Percentiles rank a stretch among this genome's conserved stretches.
phyloP scores from a whole-genome alignment of 352 stramenopile species.

The Phytopythium oedochilum region DNA sequence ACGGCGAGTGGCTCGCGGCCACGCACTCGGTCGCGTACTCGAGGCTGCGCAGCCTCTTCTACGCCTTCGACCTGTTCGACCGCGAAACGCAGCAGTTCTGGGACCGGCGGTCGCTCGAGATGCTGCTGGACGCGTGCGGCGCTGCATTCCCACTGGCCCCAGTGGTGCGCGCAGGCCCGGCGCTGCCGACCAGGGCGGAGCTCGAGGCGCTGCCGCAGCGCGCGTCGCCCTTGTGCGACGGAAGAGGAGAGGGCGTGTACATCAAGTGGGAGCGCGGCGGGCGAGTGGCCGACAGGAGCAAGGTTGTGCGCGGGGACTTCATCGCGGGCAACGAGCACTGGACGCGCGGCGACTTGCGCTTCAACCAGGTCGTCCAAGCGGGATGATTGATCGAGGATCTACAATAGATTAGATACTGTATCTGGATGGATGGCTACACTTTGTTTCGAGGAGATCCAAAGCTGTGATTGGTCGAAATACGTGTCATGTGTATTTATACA shows the following conservation, averaged over 20 bases:
- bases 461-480: no score
- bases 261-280: constrained; percentile 48
- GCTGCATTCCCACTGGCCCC: constrained; percentile 36
- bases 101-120: constrained; percentile 26
- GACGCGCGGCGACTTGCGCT: constrained; percentile 31
- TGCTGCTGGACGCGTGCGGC: constrained; percentile 18
- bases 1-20: constrained; percentile 78
- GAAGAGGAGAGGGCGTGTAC: constrained; percentile 45
- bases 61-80: constrained; percentile 83
- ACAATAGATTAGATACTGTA: no score
- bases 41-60: constrained; percentile 53
- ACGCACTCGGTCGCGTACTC: constrained; percentile 82
- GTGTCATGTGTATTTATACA: no score
- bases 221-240: constrained; percentile 39
- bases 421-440: no score
- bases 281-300: constrained; percentile 40
- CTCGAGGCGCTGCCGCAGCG: constrained; percentile 27
- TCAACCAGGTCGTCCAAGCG: constrained; percentile 43
- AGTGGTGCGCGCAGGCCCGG: constrained; percentile 8
- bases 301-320: constrained; percentile 67
- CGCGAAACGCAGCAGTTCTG: constrained; percentile 39
- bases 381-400: no score
- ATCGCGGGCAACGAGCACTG: constrained; percentile 61
- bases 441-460: no score
- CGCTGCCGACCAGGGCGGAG: constrained; percentile 4